A percentile compares a stretch with the other conserved stretches of the same genome.
Conservation (phyloP, 2,329 filamentous ascomycete species). For the Penicillium nordicum region DNA sequence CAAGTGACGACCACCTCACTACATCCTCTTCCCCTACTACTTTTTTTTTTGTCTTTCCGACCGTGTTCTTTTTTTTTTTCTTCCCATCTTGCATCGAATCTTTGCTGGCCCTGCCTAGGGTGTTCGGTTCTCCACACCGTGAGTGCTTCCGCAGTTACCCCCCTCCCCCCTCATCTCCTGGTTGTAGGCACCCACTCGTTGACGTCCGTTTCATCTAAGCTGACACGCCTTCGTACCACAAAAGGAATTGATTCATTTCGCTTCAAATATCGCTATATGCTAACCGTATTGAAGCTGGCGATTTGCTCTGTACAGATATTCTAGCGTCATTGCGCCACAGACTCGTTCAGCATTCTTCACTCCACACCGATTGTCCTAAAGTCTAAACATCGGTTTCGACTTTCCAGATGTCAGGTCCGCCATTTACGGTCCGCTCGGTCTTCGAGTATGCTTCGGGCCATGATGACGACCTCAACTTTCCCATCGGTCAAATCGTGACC, state of each 20-base stretch:
- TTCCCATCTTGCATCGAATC: conserved; percentile 3
- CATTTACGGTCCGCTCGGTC: conserved; percentile 92
- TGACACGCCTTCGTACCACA: conserved; percentile 25
- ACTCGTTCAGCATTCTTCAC: conserved; percentile 15
- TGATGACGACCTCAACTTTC: conserved; percentile 90
- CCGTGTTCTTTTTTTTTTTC: neutral
- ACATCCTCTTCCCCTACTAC: conserved; percentile 10
- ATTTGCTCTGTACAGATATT: conserved; percentile 20
- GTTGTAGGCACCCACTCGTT: conserved; percentile 24
- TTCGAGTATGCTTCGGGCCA: conserved; percentile 92
- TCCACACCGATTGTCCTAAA: conserved; percentile 26
- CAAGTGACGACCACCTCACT: conserved; percentile 30
- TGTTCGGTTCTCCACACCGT: conserved; percentile 9
- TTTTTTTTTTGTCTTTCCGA: conserved; percentile 4
- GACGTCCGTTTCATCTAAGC: conserved; percentile 28
- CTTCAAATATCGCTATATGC: conserved; percentile 19
- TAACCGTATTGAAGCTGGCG: conserved; percentile 20
- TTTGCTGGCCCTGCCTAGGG: conserved; percentile 10
- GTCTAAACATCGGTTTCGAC: conserved; percentile 23
- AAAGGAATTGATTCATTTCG: conserved; percentile 22
- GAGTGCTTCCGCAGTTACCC: conserved; percentile 14
- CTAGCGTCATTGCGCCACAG: conserved; percentile 15
- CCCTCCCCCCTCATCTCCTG: conserved; percentile 22
- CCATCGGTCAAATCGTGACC: conserved; percentile 81
- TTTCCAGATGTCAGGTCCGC: conserved; percentile 62